These are phyloP conservation scores for Spergularia azorica DNA, from an alignment of 179 eudicot species.

Conservation along the genomic window DNA sequence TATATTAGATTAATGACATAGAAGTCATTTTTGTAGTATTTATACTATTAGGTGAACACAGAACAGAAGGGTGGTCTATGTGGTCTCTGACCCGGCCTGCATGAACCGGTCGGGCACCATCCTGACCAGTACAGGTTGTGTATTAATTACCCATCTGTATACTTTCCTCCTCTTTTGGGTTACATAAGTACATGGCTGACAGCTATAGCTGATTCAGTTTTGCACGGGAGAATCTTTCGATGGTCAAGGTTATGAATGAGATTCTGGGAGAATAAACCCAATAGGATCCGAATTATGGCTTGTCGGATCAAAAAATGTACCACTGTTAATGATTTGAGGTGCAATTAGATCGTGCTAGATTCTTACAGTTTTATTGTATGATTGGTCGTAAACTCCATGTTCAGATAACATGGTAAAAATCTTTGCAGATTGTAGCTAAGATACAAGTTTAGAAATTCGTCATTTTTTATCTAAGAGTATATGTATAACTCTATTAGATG, in stretches of 20 bases:
- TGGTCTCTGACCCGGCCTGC: constrained; percentile 48
- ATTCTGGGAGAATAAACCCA: constrained; percentile 4
- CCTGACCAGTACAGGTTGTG: constrained; percentile 48
- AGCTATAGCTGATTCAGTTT: constrained; percentile 33
- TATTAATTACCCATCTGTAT: constrained; percentile 34
- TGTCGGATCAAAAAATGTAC: constrained; percentile 13
- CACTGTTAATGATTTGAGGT: constrained; percentile 7
- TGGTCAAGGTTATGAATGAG: constrained; percentile 8
- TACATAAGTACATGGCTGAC: constrained; percentile 37
- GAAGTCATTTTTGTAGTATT: constrained; percentile 16
- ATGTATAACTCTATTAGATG: not conserved
- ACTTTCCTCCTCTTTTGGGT: constrained; percentile 38
- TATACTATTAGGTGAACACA: not conserved
- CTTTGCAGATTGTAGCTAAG: not conserved
- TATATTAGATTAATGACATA: not conserved
- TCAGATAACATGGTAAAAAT: not conserved
- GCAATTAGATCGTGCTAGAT: constrained; percentile 6
- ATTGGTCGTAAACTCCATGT: not conserved
- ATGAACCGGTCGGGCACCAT: constrained; percentile 58
- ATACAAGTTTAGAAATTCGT: not conserved
- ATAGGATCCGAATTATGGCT: not conserved
- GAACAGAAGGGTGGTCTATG: not conserved
- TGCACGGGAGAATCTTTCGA: constrained; percentile 32
- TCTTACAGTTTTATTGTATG: not conserved
- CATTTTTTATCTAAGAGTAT: not conserved